phyloP scores from a whole-genome alignment of 768 basidiomycete genomes.

The Podaxis sp. region DNA sequence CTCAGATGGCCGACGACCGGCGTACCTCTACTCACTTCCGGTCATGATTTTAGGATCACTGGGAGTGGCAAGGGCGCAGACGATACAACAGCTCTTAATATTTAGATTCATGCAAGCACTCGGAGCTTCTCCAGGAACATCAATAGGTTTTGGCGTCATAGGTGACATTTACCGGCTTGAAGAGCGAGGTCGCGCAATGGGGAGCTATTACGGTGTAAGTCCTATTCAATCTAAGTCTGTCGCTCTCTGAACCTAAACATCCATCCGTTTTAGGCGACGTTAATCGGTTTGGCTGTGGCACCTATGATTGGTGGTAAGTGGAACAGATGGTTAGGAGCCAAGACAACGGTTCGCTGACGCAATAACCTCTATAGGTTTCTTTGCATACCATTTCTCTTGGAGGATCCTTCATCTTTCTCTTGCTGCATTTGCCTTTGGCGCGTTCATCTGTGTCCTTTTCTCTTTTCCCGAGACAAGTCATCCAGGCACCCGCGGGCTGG shows the following conservation, averaged over 20 bases:
- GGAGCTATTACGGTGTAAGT: slow-evolving; percentile 53
- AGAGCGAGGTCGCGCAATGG: slow-evolving; percentile 59
- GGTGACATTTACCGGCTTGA: slow-evolving; percentile 68
- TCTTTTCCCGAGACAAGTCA: slow-evolving; percentile 68
- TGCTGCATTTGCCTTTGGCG: slow-evolving; percentile 38
- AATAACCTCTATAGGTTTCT: slow-evolving; percentile 5
- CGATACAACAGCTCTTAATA: slow-evolving; percentile 48
- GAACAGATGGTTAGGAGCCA: background rate
- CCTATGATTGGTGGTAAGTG: slow-evolving; percentile 52
- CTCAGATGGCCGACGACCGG: slow-evolving; percentile 61
- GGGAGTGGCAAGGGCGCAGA: slow-evolving; percentile 50
- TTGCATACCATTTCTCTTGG: slow-evolving; percentile 49
- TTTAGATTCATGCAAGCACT: slow-evolving; percentile 69
- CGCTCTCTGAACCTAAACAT: background rate
- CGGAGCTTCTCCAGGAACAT: slow-evolving; percentile 57
- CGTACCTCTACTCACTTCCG: slow-evolving; percentile 63
- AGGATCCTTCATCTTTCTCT: slow-evolving; percentile 52
- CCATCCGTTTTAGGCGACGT: slow-evolving; percentile 35
- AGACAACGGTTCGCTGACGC: background rate
- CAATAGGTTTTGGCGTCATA: slow-evolving; percentile 58
- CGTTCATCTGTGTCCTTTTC: slow-evolving; percentile 37
- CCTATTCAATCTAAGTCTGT: background rate
- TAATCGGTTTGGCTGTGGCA: slow-evolving; percentile 61
- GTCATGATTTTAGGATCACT: slow-evolving; percentile 57
- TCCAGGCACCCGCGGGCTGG: slow-evolving; percentile 54